Conservation (phyloP, 352 stramenopile species). For the Globisporangium paroecandrum region DNA sequence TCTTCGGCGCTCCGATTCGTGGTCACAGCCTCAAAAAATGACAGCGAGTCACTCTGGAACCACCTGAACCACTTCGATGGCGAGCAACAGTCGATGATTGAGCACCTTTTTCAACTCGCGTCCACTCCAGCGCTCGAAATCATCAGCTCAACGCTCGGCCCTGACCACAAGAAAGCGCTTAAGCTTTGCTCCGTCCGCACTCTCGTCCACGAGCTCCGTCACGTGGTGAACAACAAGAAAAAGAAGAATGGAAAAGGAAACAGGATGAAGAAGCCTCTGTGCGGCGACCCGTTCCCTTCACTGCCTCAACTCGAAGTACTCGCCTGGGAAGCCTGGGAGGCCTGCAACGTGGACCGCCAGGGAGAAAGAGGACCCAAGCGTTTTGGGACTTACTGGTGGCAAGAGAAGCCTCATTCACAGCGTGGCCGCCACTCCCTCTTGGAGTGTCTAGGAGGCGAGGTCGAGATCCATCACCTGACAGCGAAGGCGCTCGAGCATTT, state of each 20-base stretch:
- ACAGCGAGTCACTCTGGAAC: neutral
- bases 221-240: conserved; percentile 6
- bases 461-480: conserved; percentile 51
- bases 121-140: conserved; percentile 18
- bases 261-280: neutral
- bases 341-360: neutral
- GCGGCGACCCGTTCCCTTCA: neutral
- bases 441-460: conserved; percentile 64
- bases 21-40: neutral
- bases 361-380: neutral
- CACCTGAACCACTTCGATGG: neutral
- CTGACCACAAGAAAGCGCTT: conserved; percentile 32
- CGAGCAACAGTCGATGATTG: neutral
- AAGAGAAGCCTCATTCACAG: conserved; percentile 5
- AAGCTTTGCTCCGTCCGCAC: conserved; percentile 29
- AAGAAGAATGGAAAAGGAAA: neutral
- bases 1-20: conserved; percentile 29
- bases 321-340: conserved; percentile 22
- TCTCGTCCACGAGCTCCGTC: conserved; percentile 19
- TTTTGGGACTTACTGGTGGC: conserved; percentile 20
- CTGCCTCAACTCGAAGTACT: conserved; percentile 32
- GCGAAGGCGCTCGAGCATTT: conserved; percentile 76
- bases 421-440: conserved; percentile 22
- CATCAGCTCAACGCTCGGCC: conserved; percentile 21
- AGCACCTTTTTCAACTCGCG: conserved; percentile 28